Conservation (phyloP, 1,139 yeast genomes). For the Eremothecium cymbalariae region DNA sequence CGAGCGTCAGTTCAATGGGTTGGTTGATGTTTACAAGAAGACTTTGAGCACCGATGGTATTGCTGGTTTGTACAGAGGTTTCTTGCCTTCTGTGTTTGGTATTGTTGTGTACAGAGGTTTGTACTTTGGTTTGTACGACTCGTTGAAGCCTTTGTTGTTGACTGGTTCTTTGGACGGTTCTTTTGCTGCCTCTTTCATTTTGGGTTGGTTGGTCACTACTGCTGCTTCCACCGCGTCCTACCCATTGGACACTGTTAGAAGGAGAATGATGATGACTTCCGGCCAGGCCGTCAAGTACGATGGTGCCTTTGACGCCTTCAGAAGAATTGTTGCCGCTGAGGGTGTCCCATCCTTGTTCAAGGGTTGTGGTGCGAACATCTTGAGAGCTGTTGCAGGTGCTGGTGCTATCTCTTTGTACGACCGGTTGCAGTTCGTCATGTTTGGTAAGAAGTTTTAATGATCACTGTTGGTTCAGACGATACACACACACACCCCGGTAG, state of each 20-base stretch:
- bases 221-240: constrained; percentile 75
- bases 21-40: constrained; percentile 70
- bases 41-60: constrained; percentile 69
- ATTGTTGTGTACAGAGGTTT: constrained; percentile 78
- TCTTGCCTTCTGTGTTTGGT: constrained; percentile 76
- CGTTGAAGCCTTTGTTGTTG: constrained; percentile 65
- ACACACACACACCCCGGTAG: too few relatives aligned
- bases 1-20: constrained; percentile 72
- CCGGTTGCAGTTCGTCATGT: constrained; percentile 62
- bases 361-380: constrained; percentile 83
- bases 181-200: constrained; percentile 66
- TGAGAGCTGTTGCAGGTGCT: constrained; percentile 85
- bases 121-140: constrained; percentile 75
- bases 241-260: constrained; percentile 79
- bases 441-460: constrained; percentile 68
- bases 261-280: constrained; percentile 87
- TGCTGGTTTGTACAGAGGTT: constrained; percentile 80
- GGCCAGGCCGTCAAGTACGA: constrained; percentile 73
- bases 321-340: constrained; percentile 63
- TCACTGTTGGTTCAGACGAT: too few relatives aligned
- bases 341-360: constrained; percentile 67
- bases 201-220: constrained; percentile 75
- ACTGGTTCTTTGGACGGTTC: constrained; percentile 64
- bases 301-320: constrained; percentile 67
- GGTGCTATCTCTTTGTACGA: constrained; percentile 77